Evolutionary conservation across 768 basidiomycete species (phyloP), one percentile per base, ranked within the genome.

Genomic region (Psilocybe cyanescens): DNA sequence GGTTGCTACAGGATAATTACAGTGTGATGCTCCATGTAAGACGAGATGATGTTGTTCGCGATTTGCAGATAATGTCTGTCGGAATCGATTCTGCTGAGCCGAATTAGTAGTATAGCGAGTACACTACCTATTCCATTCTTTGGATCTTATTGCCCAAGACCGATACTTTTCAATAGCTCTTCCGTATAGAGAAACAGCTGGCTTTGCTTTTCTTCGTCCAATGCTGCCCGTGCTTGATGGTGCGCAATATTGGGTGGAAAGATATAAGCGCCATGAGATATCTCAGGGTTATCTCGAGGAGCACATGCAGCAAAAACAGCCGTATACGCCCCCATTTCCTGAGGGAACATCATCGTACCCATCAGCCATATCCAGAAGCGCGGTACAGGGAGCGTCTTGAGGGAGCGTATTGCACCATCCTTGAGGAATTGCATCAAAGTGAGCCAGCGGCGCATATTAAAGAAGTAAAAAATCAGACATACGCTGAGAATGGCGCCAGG

Each of bases 401-500:
- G 61, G 35, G 62, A 61, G 2, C 67, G 67, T 28, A 66, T 65
- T 17, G 67, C 63, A 45, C 66, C 63, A 46, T 67, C 66, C 63
- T 70, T 48, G 12, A 59, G 24, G 12, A 14, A 12, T 31, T 28
- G 11, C 7, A 48, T 44, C 17, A 19, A 46, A 28, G 41, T 14
- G 24, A 41, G 55, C 39, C 17, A 46, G 29, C n/a, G 33, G 19
- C 51, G 30, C 31, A 17, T 37, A 16, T 11, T 30, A 3, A 14
- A 16, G 3, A 31, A 51, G 39, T 30, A n/a, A 37, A 48, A 54
- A 19, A 46, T 44, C n/a, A 50, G 35, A 53, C 50, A 29, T 41
- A 65, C 65, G 17, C 65, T 65, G 49, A 68, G 57, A 53, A 72
- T 70, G 35, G 66, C 66, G 14, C 70, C 71, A 8, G 71, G 70